These are phyloP conservation scores for Iris pallida DNA, from an alignment of 116 monocot genomes.

Conservation along the genomic window DNA sequence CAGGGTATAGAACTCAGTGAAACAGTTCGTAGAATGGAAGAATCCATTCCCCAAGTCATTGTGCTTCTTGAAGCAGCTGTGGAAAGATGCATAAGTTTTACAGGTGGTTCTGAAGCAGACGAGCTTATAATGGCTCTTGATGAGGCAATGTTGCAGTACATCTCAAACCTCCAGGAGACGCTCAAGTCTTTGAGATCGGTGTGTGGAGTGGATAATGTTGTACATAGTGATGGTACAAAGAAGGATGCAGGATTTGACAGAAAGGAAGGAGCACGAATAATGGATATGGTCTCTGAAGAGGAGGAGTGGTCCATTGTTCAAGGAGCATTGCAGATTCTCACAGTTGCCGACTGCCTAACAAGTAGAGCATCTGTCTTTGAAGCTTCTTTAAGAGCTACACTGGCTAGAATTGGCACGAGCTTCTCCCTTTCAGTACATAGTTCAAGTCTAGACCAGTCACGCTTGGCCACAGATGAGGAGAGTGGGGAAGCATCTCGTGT, in stretches of 20 bases:
- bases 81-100: slow-evolving; percentile 92
- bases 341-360: slow-evolving; percentile 89
- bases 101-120: slow-evolving; percentile 91
- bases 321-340: slow-evolving; percentile 95
- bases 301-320: slow-evolving; percentile 99
- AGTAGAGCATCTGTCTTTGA: slow-evolving; percentile 92
- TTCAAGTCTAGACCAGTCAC: slow-evolving; percentile 41
- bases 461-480: slow-evolving; percentile 25
- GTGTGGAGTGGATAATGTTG: slow-evolving; percentile 63
- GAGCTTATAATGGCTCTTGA: slow-evolving; percentile 82
- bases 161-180: slow-evolving; percentile 85
- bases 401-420: slow-evolving; percentile 81
- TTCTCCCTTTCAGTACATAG: slow-evolving; percentile 59
- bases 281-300: slow-evolving; percentile 88
- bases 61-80: slow-evolving; percentile 91
- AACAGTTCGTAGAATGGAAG: slow-evolving; percentile 98
- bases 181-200: slow-evolving; percentile 79
- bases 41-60: slow-evolving; percentile 83
- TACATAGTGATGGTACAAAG: slow-evolving; percentile 41
- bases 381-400: slow-evolving; percentile 88
- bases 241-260: slow-evolving; percentile 53
- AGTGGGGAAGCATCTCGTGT: slow-evolving; percentile 32
- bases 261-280: slow-evolving; percentile 51
- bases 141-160: slow-evolving; percentile 79
- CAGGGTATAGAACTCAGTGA: slow-evolving; percentile 99